Evolutionary conservation across 176 grass and related monocot genomes (phyloP).

Genomic region (Neostapfia colusana): DNA sequence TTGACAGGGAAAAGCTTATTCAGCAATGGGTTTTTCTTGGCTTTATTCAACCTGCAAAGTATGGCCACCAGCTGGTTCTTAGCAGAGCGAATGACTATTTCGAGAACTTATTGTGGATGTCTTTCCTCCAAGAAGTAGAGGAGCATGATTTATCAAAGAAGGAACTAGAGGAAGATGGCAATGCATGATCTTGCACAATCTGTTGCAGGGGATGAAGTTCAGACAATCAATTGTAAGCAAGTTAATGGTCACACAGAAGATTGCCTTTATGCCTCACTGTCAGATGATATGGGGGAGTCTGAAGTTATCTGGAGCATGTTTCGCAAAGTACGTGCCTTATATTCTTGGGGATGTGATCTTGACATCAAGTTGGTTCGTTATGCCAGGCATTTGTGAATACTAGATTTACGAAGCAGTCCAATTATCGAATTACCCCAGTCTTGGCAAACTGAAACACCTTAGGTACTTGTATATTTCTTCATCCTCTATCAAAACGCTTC

Average conservation of each 20-base stretch:
- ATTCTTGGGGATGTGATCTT: conserved; percentile 37
- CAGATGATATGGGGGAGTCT: not conserved
- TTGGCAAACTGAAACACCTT: conserved; percentile 44
- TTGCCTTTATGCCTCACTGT: conserved; percentile 43
- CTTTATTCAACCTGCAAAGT: conserved; percentile 39
- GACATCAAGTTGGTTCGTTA: conserved; percentile 22
- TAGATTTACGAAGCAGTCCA: conserved; percentile 50
- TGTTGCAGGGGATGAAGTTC: conserved; percentile 58
- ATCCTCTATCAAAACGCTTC: conserved; percentile 42
- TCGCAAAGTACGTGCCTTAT: conserved; percentile 45
- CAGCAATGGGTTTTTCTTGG: conserved; percentile 67
- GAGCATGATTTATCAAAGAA: conserved; percentile 37
- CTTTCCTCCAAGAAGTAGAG: conserved; percentile 59
- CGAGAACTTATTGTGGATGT: conserved; percentile 54
- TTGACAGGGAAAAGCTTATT: conserved; percentile 57
- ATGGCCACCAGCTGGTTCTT: conserved; percentile 15
- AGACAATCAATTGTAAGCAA: conserved; percentile 16
- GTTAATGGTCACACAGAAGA: conserved; percentile 7
- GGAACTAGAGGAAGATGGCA: conserved; percentile 31
- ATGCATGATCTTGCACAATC: conserved; percentile 58
- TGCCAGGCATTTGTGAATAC: conserved; percentile 32
- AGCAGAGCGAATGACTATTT: conserved; percentile 54
- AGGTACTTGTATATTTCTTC: conserved; percentile 62
- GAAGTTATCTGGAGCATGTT: conserved; percentile 18
- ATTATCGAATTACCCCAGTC: conserved; percentile 41